phyloP scores from a whole-genome alignment of 2,329 filamentous ascomycete species.

The Botrytis medusae region DNA sequence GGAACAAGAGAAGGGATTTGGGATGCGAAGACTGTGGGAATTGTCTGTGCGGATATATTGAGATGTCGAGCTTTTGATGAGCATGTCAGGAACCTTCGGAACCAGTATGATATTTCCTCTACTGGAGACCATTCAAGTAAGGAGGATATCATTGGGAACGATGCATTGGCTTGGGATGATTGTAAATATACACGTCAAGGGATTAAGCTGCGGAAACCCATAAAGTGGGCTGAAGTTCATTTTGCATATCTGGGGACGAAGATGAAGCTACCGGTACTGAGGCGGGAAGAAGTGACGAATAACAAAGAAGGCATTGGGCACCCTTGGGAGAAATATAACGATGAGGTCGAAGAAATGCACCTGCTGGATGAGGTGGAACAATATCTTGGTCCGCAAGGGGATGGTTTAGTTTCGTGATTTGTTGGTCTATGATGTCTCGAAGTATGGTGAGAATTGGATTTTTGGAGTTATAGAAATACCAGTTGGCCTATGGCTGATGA shows the following conservation, averaged over 20 bases:
- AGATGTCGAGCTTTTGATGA: neutral
- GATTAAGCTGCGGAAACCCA: neutral
- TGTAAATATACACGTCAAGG: neutral
- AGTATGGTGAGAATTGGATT: too few species aligned
- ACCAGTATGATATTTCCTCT: neutral
- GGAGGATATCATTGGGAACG: neutral
- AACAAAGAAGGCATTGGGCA: neutral
- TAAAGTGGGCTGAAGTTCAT: neutral
- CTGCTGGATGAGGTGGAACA: neutral
- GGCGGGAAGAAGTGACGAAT: neutral
- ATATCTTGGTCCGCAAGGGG: neutral
- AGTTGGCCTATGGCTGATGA: neutral
- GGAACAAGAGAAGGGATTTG: conserved; percentile 28
- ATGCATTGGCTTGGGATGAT: neutral
- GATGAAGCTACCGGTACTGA: neutral
- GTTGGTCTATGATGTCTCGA: neutral
- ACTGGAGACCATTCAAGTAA: neutral
- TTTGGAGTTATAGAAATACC: neutral
- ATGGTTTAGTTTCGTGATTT: neutral
- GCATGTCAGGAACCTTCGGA: neutral
- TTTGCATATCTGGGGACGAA: neutral
- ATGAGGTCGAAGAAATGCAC: neutral
- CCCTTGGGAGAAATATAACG: neutral
- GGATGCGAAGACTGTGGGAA: conserved; percentile 25
- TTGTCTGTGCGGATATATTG: conserved; percentile 21